phyloP scores from a whole-genome alignment of 768 basidiomycete species.

The Kwoniella heveanensis region DNA sequence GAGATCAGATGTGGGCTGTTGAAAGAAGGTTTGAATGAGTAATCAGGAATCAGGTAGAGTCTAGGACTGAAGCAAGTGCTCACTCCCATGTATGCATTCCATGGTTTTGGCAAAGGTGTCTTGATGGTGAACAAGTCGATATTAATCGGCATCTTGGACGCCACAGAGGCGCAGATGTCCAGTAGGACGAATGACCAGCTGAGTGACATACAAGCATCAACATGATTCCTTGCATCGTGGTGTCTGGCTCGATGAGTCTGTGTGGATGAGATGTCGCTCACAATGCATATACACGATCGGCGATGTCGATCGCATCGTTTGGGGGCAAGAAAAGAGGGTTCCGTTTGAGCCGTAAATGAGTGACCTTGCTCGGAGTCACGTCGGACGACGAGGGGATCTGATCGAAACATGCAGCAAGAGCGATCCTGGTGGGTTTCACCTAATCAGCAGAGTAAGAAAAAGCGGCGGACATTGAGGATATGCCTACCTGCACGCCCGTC shows the following conservation, averaged over 20 bases:
- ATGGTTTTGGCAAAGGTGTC: slow-evolving; percentile 11
- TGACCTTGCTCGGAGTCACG: background rate
- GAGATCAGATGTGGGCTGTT: background rate
- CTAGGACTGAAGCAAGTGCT: background rate
- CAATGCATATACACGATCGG: slow-evolving; percentile 21
- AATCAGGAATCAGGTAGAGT: no score
- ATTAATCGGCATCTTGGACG: background rate
- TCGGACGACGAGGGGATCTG: slow-evolving; percentile 1
- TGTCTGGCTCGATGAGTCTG: background rate
- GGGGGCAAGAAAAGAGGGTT: slow-evolving; percentile 1
- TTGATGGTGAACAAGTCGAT: background rate
- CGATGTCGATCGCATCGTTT: slow-evolving; percentile 4
- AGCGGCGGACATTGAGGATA: background rate
- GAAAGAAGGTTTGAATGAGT: background rate
- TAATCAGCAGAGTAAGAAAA: background rate
- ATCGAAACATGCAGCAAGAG: slow-evolving; percentile 4
- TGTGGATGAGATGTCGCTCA: slow-evolving; percentile 7
- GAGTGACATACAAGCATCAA: background rate
- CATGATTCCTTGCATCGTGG: background rate
- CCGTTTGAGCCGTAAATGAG: background rate
- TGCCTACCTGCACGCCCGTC: background rate
- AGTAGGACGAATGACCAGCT: slow-evolving; percentile 18
- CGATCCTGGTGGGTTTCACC: slow-evolving; percentile 3
- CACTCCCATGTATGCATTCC: slow-evolving; percentile 3
- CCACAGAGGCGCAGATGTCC: slow-evolving; percentile 4